Evolutionary conservation across 2,329 filamentous ascomycete species (phyloP).

Genomic region (Podosphaera xanthii): DNA sequence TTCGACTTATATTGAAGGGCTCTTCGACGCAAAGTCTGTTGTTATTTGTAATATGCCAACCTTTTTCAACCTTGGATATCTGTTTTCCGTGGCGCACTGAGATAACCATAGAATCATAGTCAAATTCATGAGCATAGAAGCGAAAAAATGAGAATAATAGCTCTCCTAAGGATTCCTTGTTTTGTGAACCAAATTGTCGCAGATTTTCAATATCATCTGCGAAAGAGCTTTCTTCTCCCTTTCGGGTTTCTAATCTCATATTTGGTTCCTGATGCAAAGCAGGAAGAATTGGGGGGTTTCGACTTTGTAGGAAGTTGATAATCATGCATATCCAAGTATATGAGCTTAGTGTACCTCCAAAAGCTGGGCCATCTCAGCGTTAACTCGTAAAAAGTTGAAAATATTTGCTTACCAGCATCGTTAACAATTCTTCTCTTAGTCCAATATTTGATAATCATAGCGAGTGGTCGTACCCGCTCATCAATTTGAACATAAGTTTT

Average conservation of each 20-base stretch:
- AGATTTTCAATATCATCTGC: slow-evolving; percentile 66
- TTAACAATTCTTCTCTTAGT: slow-evolving; percentile 81
- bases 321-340: slow-evolving; percentile 99
- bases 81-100: slow-evolving; percentile 67
- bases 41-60: slow-evolving; percentile 59
- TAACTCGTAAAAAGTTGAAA: not conserved
- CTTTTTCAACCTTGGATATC: slow-evolving; percentile 64
- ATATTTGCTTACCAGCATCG: slow-evolving; percentile 55
- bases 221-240: slow-evolving; percentile 53
- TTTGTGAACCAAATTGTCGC: slow-evolving; percentile 49
- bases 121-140: slow-evolving; percentile 80
- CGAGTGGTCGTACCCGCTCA: slow-evolving; percentile 67
- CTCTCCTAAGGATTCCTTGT: slow-evolving; percentile 61
- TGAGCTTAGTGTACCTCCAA: slow-evolving; percentile 83
- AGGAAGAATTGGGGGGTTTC: slow-evolving; percentile 63
- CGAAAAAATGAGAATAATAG: slow-evolving; percentile 92
- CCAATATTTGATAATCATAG: slow-evolving; percentile 97
- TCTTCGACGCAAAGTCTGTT: slow-evolving; percentile 89
- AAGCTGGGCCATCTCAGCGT: slow-evolving; percentile 29
- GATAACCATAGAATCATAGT: slow-evolving; percentile 65
- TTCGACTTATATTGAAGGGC: slow-evolving; percentile 74
- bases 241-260: slow-evolving; percentile 33
- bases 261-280: slow-evolving; percentile 55
- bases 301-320: slow-evolving; percentile 81
- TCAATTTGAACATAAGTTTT: slow-evolving; percentile 91